phyloP scores from a whole-genome alignment of 2,329 filamentous ascomycete species.

The Diaporthe velutina region DNA sequence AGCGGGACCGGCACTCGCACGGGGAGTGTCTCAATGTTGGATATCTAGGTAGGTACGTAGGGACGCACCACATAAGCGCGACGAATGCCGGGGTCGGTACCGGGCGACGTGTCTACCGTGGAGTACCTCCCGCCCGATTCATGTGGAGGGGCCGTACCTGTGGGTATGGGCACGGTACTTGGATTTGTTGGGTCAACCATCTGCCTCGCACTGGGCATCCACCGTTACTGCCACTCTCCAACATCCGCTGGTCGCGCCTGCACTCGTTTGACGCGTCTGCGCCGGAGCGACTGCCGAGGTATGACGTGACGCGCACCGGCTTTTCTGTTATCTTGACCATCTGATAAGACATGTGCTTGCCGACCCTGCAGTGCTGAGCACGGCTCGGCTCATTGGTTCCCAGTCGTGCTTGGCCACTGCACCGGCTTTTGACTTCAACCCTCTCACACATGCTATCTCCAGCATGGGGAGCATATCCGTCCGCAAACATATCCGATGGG shows the following conservation, averaged over 20 bases:
- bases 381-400: neutral
- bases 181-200: neutral
- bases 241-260: neutral
- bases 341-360: slow-evolving; percentile 7
- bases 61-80: neutral
- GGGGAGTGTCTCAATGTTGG: neutral
- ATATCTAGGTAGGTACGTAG: neutral
- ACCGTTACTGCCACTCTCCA: neutral
- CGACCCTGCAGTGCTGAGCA: neutral
- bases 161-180: neutral
- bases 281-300: neutral
- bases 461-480: slow-evolving; percentile 65
- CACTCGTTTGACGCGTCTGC: slow-evolving; percentile 4
- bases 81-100: neutral
- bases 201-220: neutral
- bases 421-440: neutral
- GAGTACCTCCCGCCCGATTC: neutral
- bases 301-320: slow-evolving; percentile 12
- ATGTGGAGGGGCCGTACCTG: neutral
- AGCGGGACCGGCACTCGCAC: neutral
- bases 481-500: slow-evolving; percentile 71
- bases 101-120: no score
- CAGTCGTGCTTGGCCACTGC: neutral
- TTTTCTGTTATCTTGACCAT: neutral
- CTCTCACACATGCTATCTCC: neutral